Evolutionary conservation across 139 green algal species (phyloP).

Genomic region (Chlamydomonas sp.): DNA sequence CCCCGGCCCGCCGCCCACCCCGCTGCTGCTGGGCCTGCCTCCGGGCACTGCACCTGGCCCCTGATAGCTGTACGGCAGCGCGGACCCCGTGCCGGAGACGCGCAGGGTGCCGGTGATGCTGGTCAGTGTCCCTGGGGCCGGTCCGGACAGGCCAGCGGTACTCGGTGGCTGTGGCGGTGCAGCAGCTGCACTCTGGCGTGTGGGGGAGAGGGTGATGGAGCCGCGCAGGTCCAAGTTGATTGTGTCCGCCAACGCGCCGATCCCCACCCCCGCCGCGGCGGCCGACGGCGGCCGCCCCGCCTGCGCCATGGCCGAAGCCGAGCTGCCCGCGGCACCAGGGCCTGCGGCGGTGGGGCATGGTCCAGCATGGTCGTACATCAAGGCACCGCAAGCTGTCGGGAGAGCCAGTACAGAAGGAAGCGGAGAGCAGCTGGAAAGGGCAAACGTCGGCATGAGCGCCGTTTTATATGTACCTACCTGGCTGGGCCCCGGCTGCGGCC

Average conservation of each 20-base stretch:
- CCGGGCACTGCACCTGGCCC: background rate
- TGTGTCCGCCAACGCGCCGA: background rate
- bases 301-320: background rate
- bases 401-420: too few relatives aligned
- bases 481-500: background rate
- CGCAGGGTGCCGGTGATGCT: background rate
- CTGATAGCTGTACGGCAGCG: background rate
- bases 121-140: background rate
- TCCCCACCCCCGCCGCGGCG: background rate
- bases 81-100: background rate
- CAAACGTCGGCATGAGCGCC: too few relatives aligned
- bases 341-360: too few relatives aligned
- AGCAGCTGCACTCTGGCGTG: background rate
- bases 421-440: too few relatives aligned
- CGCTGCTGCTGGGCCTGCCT: constrained; percentile 9
- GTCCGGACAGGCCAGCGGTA: background rate
- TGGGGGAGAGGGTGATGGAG: constrained; percentile 31
- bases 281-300: background rate
- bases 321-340: background rate
- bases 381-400: too few relatives aligned
- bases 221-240: constrained; percentile 16
- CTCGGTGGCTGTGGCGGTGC: background rate
- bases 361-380: too few relatives aligned
- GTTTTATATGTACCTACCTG: background rate
- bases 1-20: background rate